Percentiles rank a stretch among this genome's conserved stretches.
Conservation (phyloP, 306 rosid genomes). For the Vigna nakashimae region DNA sequence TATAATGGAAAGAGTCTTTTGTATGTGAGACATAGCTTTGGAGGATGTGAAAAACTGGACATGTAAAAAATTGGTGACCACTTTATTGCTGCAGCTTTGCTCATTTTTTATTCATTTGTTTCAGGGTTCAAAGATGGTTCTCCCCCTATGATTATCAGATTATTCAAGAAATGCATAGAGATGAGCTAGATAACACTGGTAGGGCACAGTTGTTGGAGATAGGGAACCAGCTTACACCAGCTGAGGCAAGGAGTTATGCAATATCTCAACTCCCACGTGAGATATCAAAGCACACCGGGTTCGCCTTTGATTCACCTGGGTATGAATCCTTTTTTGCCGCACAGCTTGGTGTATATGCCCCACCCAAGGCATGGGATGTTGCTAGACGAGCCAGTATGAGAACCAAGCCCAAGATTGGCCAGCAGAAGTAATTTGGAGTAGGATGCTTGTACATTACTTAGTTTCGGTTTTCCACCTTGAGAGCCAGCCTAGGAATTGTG, state of each 20-base stretch:
- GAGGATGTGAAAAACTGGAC: background rate
- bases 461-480: slow-evolving; percentile 51
- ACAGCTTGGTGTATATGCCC: slow-evolving; percentile 77
- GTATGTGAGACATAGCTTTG: slow-evolving; percentile 10
- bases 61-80: background rate
- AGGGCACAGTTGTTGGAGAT: slow-evolving; percentile 68
- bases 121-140: slow-evolving; percentile 95
- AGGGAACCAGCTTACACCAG: slow-evolving; percentile 70
- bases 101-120: slow-evolving; percentile 41
- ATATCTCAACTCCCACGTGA: slow-evolving; percentile 84
- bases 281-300: slow-evolving; percentile 87
- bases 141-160: slow-evolving; percentile 94
- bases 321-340: slow-evolving; percentile 92
- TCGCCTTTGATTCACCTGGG: slow-evolving; percentile 96
- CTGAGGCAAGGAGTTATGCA: slow-evolving; percentile 83
- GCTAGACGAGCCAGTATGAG: slow-evolving; percentile 93
- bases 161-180: slow-evolving; percentile 82
- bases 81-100: background rate
- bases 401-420: slow-evolving; percentile 57
- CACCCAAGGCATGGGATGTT: slow-evolving; percentile 98
- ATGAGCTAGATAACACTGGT: slow-evolving; percentile 70
- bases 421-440: slow-evolving; percentile 56
- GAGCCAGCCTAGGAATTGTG: slow-evolving; percentile 60
- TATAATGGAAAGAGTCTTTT: background rate
- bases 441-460: slow-evolving; percentile 57